A percentile compares a stretch with the other conserved stretches of the same genome.
Conservation (phyloP, 1,139 yeast species). For the Nakaseomyces bracarensis region DNA sequence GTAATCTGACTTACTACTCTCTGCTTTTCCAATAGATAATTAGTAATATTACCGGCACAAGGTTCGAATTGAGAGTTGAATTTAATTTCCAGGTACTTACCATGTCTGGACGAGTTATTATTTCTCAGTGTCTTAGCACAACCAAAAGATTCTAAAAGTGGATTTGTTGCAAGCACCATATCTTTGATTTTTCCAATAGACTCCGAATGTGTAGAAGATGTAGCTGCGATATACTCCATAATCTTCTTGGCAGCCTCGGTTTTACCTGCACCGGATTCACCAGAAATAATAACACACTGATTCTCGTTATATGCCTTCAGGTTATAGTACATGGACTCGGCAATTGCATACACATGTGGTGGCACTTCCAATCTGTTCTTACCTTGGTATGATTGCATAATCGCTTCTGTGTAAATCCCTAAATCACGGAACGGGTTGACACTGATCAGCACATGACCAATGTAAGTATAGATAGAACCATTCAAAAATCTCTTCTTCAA, state of each 20-base stretch:
- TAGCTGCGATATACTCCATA: constrained; percentile 96
- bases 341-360: constrained; percentile 98
- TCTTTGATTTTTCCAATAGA: constrained; percentile 81
- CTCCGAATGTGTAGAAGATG: constrained; percentile 50
- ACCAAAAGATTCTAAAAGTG: constrained; percentile 91
- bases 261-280: constrained; percentile 98
- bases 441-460: constrained; percentile 83
- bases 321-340: constrained; percentile 93
- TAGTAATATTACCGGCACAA: constrained; percentile 90
- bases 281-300: constrained; percentile 97
- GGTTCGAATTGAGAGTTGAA: constrained; percentile 82
- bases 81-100: constrained; percentile 87
- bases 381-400: constrained; percentile 71
- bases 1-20: constrained; percentile 93
- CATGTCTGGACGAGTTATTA: constrained; percentile 97
- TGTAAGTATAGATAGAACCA: constrained; percentile 81
- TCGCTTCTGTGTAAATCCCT: constrained; percentile 83
- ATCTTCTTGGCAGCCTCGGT: constrained; percentile 98
- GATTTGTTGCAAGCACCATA: constrained; percentile 97
- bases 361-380: constrained; percentile 93
- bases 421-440: constrained; percentile 95
- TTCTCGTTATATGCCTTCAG: constrained; percentile 90
- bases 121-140: constrained; percentile 98
- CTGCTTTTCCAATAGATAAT: constrained; percentile 87
- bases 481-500: constrained; percentile 82